Evolutionary conservation across 768 basidiomycete species (phyloP).

Genomic region (Rhodocollybia butyracea): DNA sequence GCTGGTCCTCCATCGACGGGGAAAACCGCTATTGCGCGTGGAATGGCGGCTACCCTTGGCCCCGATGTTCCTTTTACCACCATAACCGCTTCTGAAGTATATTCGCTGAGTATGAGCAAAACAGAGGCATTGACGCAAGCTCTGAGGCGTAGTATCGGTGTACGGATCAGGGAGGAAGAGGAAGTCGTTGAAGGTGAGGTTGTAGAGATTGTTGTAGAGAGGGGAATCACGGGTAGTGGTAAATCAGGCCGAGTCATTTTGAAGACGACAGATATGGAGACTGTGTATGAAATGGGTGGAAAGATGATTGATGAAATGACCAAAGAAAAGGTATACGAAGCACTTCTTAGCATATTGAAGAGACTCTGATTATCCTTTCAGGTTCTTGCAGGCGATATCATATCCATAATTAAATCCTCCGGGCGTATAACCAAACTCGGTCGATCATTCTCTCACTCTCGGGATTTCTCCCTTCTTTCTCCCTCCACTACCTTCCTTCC

Average conservation of each 20-base stretch:
- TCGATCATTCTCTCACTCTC: conserved; percentile 91
- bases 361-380: not conserved
- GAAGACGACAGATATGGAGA: conserved; percentile 99
- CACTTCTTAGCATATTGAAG: not conserved
- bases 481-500: conserved; percentile 65
- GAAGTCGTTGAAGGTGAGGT: conserved; percentile 98
- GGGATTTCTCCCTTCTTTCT: conserved; percentile 52
- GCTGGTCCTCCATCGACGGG: conserved; percentile 97
- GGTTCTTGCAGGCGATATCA: conserved; percentile 90
- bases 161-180: conserved; percentile 95
- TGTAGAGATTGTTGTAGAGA: conserved; percentile 97
- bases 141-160: conserved; percentile 93
- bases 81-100: conserved; percentile 97
- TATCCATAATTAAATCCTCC: conserved; percentile 96
- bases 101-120: conserved; percentile 97
- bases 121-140: conserved; percentile 98
- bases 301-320: conserved; percentile 99
- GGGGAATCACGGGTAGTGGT: conserved; percentile 93
- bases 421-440: conserved; percentile 97
- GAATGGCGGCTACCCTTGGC: conserved; percentile 95
- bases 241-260: conserved; percentile 97
- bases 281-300: conserved; percentile 95
- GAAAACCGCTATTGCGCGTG: conserved; percentile 98
- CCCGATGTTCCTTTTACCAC: conserved; percentile 96
- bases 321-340: conserved; percentile 70